Evolutionary conservation across 805 yeast genomes (phyloP).

Genomic region (Spathaspora girioi): DNA sequence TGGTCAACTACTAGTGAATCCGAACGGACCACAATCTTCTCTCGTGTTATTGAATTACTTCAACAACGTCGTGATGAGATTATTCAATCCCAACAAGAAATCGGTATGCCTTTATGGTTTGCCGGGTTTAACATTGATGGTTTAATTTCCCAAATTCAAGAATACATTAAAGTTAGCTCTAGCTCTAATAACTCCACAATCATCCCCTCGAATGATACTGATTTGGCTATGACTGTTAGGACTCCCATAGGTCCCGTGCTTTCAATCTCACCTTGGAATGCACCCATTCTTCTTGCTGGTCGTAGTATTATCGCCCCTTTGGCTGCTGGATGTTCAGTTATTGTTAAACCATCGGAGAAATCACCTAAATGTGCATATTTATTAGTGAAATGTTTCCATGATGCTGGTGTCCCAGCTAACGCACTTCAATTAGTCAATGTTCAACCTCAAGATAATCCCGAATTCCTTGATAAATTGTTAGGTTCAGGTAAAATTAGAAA

Average conservation of each 20-base stretch:
- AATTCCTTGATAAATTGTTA: constrained; percentile 22
- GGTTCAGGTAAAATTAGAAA: constrained; percentile 25
- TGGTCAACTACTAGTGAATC: constrained; percentile 18
- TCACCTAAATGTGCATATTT: constrained; percentile 31
- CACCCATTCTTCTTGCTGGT: constrained; percentile 38
- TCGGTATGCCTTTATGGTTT: constrained; percentile 36
- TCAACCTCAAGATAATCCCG: constrained; percentile 19
- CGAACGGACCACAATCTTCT: constrained; percentile 18
- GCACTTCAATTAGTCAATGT: constrained; percentile 34
- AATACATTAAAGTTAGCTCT: constrained; percentile 14
- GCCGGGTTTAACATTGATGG: constrained; percentile 28
- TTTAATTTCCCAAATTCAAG: constrained; percentile 24
- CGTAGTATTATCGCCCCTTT: constrained; percentile 42
- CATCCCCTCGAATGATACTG: constrained; percentile 10
- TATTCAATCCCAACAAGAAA: constrained; percentile 19
- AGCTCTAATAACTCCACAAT: constrained; percentile 16
- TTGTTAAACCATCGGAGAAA: constrained; percentile 38
- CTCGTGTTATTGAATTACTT: constrained; percentile 14
- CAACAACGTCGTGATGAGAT: constrained; percentile 9
- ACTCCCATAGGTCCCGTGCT: constrained; percentile 45
- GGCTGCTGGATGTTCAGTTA: constrained; percentile 48
- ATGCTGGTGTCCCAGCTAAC: constrained; percentile 36
- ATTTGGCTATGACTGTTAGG: constrained; percentile 25
- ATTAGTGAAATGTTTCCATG: constrained; percentile 27
- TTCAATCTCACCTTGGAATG: constrained; percentile 49